Base-by-base conservation (phyloP, 805 yeast species). In the Jamesozyma rosinii region DNA sequence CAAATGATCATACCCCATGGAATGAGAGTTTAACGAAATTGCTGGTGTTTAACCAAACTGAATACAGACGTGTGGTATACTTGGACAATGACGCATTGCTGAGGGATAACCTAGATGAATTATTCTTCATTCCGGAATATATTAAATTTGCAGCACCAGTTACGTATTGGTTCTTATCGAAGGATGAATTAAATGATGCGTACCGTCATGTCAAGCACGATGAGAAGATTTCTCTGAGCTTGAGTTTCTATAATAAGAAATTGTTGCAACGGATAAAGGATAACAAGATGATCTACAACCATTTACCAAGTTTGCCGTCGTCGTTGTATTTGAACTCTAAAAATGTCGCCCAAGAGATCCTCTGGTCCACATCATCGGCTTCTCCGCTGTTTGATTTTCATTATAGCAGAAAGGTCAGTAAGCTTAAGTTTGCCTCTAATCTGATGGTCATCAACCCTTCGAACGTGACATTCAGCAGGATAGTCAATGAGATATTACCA, bases 381-480 rank as follows among this genome's bases (percentile, higher is more conserved):
- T 51, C 61, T 4, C 54, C 56, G 19, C 27, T 53, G 34, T 52
- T 55, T 36, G 50, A 49, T 36, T 52, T 50, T 35, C 51, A 45
- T 29, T 11, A 14, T 8, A 42, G 33, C 13, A 43, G 42, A 21
- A 45, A 59, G 3, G 42, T 57, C 10, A 61, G 67, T 38, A 56
- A 60, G 38, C 53, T 59, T 20, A 48, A 52, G 14, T 52, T 65
- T 36, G 64, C 69, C 0, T 68, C 71, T 35, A 76, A 75, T 47
- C 55, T 81, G 5, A 79, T 81, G 80, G 81, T 80, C 5, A 62
- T 79, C n/a, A 68, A 65, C 34, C 86, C 86, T 3, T 65, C 65
- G 4, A 39, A 44, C 6, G 48, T 52, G 26, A 35, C 52, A 4
- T 69, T 59, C 46, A 41, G 55, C 5, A 45, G 41, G 9, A 50